Percentiles rank a stretch among this genome's conserved stretches.
phyloP scores from a whole-genome alignment of 805 yeast genomes.

The Vanderwaltozyma polyspora region DNA sequence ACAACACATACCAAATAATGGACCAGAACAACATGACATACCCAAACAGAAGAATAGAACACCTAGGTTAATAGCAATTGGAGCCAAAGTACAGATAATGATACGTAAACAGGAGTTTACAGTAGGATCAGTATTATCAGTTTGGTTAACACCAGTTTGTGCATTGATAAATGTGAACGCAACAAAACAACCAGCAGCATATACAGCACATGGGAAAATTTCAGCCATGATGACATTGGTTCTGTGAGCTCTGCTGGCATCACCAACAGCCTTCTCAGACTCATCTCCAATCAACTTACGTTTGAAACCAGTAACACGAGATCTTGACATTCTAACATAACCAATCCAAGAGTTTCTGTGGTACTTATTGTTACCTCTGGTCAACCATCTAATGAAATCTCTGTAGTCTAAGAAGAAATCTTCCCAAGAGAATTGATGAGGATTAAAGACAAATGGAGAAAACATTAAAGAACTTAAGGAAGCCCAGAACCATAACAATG shows the following conservation, averaged over 20 bases:
- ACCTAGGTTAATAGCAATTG: slow-evolving; percentile 84
- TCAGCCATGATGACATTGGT: slow-evolving; percentile 61
- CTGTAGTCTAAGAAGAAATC: slow-evolving; percentile 94
- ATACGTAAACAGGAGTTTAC: slow-evolving; percentile 66
- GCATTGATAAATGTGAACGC: slow-evolving; percentile 75
- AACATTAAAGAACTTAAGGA: slow-evolving; percentile 75
- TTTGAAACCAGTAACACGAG: slow-evolving; percentile 78
- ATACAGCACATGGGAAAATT: slow-evolving; percentile 54
- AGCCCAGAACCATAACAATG: slow-evolving; percentile 95
- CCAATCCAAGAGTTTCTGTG: slow-evolving; percentile 86
- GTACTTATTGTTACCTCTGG: slow-evolving; percentile 84
- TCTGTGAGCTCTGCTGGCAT: slow-evolving; percentile 73
- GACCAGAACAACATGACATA: slow-evolving; percentile 93
- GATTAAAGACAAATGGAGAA: slow-evolving; percentile 91
- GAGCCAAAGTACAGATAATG: slow-evolving; percentile 74
- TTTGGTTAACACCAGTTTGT: slow-evolving; percentile 62
- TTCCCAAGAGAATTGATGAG: slow-evolving; percentile 93
- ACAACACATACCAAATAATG: slow-evolving; percentile 85
- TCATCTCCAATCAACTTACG: slow-evolving; percentile 58
- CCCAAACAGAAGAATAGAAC: slow-evolving; percentile 61
- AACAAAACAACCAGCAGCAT: slow-evolving; percentile 68
- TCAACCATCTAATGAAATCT: slow-evolving; percentile 79
- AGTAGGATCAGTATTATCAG: slow-evolving; percentile 31
- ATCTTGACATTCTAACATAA: slow-evolving; percentile 67
- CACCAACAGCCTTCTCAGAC: slow-evolving; percentile 75